Conservation (phyloP, 2,329 filamentous ascomycete species). For the Epichloe hybrida region DNA sequence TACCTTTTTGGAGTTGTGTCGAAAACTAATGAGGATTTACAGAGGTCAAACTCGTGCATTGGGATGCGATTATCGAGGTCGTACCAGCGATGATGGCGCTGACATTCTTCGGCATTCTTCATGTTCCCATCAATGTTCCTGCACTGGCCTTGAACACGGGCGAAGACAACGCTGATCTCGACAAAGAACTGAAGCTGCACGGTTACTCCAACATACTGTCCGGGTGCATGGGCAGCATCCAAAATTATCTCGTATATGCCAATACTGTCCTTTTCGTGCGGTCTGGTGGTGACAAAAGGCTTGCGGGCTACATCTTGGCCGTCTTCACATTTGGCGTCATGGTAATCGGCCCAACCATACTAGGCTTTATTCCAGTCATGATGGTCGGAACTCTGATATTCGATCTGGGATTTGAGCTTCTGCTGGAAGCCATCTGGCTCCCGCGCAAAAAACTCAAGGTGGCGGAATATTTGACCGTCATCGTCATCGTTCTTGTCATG, state of each 20-base stretch:
- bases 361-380: constrained; percentile 92
- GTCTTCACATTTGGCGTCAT: constrained; percentile 67
- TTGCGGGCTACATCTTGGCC: constrained; percentile 79
- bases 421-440: constrained; percentile 76
- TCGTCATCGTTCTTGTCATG: constrained; percentile 89
- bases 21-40: neutral
- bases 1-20: neutral
- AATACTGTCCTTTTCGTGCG: constrained; percentile 96
- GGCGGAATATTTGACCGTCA: constrained; percentile 79
- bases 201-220: constrained; percentile 88
- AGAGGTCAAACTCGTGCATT: constrained; percentile 75
- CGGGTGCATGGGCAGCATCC: constrained; percentile 73
- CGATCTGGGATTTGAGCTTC: constrained; percentile 80
- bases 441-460: constrained; percentile 78
- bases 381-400: constrained; percentile 95
- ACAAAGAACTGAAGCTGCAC: constrained; percentile 83
- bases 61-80: constrained; percentile 68
- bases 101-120: constrained; percentile 93
- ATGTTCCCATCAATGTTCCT: constrained; percentile 96
- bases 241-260: constrained; percentile 95
- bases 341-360: constrained; percentile 72
- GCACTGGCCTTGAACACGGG: constrained; percentile 81
- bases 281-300: constrained; percentile 73
- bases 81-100: constrained; percentile 92
- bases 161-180: constrained; percentile 83